Evolutionary conservation across 306 rosid species (phyloP), one percentile per base, ranked within the genome.

Genomic region (Inga oerstediana): DNA sequence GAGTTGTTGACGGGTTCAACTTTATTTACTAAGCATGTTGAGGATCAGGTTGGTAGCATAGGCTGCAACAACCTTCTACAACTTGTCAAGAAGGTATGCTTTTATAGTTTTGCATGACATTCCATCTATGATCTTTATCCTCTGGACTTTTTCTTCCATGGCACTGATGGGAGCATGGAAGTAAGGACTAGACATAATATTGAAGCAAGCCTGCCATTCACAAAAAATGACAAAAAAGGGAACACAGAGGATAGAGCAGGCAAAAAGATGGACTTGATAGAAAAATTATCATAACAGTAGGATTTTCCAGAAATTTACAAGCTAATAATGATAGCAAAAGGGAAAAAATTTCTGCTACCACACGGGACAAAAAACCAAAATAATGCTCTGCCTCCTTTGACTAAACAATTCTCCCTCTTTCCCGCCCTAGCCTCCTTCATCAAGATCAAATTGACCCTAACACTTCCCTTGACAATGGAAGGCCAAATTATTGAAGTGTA

Each of bases 71-170:
- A 88, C 73, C 89, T 91, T 80, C 84, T 93, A 87, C 88, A 83
- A 89, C 85, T 87, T 69, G 81, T 93, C 74, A 92, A 85, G 84
- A 92, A 82, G 95, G 98, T 95, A 51, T 54, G 62, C 41, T 44
- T 87, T 85, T 54, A 75, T 59, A 72, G 37, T 78, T 70, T 66
- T 37, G 61, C 74, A 62, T 79, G 65, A 71, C 62, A 13, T 39
- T 58, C 67, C 74, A 74, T 74, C 75, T 58, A 17, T 56, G 80
- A 77, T 83, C 9, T 83, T 75, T 74, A 35, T 80, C 67, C 54
- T n/a, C 62, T 59, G 73, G 51, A 56, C 46, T 49, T 71, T 27
- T 24, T 44, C 9, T 76, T 75, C 41, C 80, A 34, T 79, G 44
- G 69, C 70, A 45, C 61, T 59, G 27, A 20, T 8, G n/a, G 10